Percentiles rank a stretch among this genome's conserved stretches.
These are phyloP conservation scores for Solanum peruvianum DNA, from an alignment of 257 asterid genomes.

Conservation along the genomic window DNA sequence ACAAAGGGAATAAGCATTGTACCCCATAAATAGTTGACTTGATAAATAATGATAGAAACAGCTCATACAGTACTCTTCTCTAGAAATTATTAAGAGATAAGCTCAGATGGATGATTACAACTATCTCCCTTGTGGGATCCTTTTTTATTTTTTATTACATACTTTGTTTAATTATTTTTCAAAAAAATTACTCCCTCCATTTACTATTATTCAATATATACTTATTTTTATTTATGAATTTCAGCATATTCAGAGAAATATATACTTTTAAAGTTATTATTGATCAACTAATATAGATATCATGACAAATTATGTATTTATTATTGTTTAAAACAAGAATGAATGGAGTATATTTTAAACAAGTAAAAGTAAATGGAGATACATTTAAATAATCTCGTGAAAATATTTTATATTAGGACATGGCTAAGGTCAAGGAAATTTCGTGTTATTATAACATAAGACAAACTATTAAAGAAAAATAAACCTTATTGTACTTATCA, in stretches of 20 bases:
- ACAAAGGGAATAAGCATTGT: constrained; percentile 3
- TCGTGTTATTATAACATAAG: constrained; percentile 15
- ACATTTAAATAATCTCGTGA: neutral
- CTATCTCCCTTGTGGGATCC: constrained; percentile 54
- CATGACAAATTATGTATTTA: neutral
- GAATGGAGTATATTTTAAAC: neutral
- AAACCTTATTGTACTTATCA: neutral
- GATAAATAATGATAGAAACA: constrained; percentile 21
- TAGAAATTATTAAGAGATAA: constrained; percentile 1
- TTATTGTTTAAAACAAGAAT: neutral
- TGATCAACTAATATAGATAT: neutral
- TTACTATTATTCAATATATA: neutral
- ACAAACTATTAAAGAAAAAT: neutral
- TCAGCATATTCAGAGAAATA: neutral
- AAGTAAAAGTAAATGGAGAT: neutral
- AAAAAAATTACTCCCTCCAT: neutral
- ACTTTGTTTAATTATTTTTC: neutral
- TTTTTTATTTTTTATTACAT: neutral
- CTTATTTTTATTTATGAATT: too few species aligned
- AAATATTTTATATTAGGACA: constrained; percentile 19
- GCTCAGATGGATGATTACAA: constrained; percentile 33
- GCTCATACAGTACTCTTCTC: constrained; percentile 22
- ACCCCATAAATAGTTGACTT: constrained; percentile 40
- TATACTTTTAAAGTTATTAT: neutral
- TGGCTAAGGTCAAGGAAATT: constrained; percentile 41